These are phyloP conservation scores for Chamaenerion angustifolium DNA, from an alignment of 345 rosid genomes.

Conservation along the genomic window DNA sequence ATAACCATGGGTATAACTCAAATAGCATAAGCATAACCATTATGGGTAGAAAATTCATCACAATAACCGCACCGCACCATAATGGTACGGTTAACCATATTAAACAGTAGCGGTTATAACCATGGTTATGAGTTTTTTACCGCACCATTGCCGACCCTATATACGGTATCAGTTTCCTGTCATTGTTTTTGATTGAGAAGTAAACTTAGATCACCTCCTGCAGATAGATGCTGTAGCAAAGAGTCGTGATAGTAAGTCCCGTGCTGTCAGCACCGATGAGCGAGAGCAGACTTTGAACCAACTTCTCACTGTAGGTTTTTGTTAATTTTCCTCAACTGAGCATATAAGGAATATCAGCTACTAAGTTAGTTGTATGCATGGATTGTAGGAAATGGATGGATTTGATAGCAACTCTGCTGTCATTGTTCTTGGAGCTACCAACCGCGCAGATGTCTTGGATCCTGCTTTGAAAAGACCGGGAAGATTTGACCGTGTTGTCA, in stretches of 20 bases:
- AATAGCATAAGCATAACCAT: no score
- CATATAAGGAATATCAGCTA: background rate
- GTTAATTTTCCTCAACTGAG: background rate
- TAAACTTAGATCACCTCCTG: background rate
- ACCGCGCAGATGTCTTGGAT: slow-evolving; percentile 19
- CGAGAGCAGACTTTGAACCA: slow-evolving; percentile 29
- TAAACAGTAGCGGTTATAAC: no score
- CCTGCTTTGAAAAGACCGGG: slow-evolving; percentile 28
- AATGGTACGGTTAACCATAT: no score
- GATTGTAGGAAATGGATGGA: slow-evolving; percentile 28
- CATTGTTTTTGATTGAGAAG: no score
- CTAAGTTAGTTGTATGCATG: background rate
- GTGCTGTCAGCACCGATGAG: slow-evolving; percentile 18
- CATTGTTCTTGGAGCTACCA: slow-evolving; percentile 14
- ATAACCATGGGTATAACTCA: no score
- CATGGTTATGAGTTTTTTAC: no score
- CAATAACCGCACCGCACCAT: no score
- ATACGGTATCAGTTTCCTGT: no score
- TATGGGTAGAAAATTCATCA: no score
- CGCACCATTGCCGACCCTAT: no score
- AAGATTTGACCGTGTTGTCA: slow-evolving; percentile 24
- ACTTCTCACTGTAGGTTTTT: slow-evolving; percentile 10
- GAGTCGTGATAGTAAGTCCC: slow-evolving; percentile 22
- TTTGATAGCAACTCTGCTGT: slow-evolving; percentile 25
- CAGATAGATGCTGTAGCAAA: slow-evolving; percentile 14